These are phyloP conservation scores for Zygoascus flipseniorum DNA, from an alignment of 805 yeast genomes.

Conservation along the genomic window DNA sequence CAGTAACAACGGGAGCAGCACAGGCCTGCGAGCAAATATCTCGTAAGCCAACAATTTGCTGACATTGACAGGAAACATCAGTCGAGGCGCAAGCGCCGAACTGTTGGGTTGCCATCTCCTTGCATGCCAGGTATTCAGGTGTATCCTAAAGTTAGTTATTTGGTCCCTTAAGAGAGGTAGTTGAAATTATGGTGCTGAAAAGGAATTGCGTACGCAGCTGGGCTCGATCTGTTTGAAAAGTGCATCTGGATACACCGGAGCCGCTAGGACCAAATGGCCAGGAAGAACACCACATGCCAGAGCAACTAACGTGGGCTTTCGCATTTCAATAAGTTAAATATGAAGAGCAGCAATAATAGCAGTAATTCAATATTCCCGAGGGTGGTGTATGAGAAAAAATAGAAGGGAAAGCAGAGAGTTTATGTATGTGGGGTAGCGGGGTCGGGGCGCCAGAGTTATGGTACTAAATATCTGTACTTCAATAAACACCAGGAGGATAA, in stretches of 20 bases:
- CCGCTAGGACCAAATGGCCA: not conserved
- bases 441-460: too few relatives aligned
- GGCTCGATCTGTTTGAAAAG: not conserved
- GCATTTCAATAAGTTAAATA: not conserved
- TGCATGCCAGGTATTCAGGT: slow-evolving; percentile 13
- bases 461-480: too few relatives aligned
- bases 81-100: slow-evolving; percentile 10
- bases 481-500: too few relatives aligned
- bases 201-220: not conserved
- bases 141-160: slow-evolving; percentile 1
- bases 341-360: too few relatives aligned
- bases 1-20: not conserved
- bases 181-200: not conserved
- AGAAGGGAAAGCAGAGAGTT: too few relatives aligned
- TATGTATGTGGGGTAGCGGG: too few relatives aligned
- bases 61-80: slow-evolving; percentile 16
- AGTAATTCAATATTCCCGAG: too few relatives aligned
- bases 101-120: slow-evolving; percentile 9
- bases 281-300: not conserved
- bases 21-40: slow-evolving; percentile 14
- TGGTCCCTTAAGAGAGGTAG: not conserved
- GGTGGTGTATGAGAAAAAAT: too few relatives aligned
- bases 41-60: slow-evolving; percentile 7
- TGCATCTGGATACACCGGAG: not conserved
- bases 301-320: not conserved